phyloP scores from a whole-genome alignment of 257 asterid species.

The Gynochthodes officinalis region DNA sequence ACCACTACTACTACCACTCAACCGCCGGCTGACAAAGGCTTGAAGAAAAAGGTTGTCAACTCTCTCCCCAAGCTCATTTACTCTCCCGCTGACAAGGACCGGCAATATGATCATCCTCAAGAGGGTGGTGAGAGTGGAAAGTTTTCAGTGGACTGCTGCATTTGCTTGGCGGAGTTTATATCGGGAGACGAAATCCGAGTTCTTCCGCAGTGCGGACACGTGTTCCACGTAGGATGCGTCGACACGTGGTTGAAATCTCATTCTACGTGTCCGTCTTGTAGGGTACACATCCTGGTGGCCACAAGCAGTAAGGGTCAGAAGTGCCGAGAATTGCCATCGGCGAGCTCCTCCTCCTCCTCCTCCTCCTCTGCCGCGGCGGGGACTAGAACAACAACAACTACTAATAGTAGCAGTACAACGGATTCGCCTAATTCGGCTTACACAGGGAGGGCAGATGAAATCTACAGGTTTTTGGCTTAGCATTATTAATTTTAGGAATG shows the following conservation, averaged over 20 bases:
- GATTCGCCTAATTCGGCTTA: too few relatives aligned
- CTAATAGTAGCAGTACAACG: too few relatives aligned
- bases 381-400: too few relatives aligned
- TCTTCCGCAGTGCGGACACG: conserved; percentile 33
- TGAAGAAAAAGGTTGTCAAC: conserved; percentile 27
- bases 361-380: too few relatives aligned
- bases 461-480: too few relatives aligned
- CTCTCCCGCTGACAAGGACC: conserved; percentile 2
- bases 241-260: conserved; percentile 35
- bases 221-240: conserved; percentile 27
- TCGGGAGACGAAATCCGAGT: conserved; percentile 2
- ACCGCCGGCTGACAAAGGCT: conserved; percentile 21
- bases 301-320: conserved; percentile 14
- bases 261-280: conserved; percentile 33
- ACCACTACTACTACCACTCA: too few relatives aligned
- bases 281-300: conserved; percentile 18
- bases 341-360: neutral
- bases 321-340: conserved; percentile 21
- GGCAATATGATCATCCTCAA: too few relatives aligned
- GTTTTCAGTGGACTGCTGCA: conserved; percentile 26
- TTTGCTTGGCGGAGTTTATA: conserved; percentile 28
- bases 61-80: conserved; percentile 25
- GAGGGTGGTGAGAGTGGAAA: neutral
- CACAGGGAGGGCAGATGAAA: too few relatives aligned
- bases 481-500: too few relatives aligned